These are phyloP conservation scores for Hepatocystis sp. DNA, from an alignment of 169 alveolate species.

Conservation along the genomic window DNA sequence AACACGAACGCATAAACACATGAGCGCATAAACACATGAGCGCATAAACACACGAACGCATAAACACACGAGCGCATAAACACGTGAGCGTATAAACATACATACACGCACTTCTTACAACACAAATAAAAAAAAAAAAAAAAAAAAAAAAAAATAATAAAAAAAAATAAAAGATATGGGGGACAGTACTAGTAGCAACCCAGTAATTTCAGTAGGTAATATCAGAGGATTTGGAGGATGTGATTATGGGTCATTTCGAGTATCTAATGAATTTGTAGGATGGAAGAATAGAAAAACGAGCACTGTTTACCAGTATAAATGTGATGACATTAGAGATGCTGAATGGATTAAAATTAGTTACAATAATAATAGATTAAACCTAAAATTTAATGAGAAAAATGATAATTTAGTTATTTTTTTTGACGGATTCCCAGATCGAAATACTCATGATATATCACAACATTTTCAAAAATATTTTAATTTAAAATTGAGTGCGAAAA, in stretches of 20 bases:
- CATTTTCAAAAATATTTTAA: slow-evolving; percentile 89
- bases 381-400: slow-evolving; percentile 48
- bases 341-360: slow-evolving; percentile 87
- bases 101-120: too few species aligned
- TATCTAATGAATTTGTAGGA: slow-evolving; percentile 92
- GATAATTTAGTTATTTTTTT: slow-evolving; percentile 47
- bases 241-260: slow-evolving; percentile 90
- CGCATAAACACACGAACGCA: too few species aligned
- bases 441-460: slow-evolving; percentile 84
- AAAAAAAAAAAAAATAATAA: too few species aligned
- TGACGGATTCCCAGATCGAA: slow-evolving; percentile 75
- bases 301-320: slow-evolving; percentile 90
- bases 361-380: slow-evolving; percentile 72
- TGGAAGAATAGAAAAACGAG: slow-evolving; percentile 94
- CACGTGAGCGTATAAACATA: too few species aligned
- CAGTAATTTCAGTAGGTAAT: slow-evolving; percentile 62
- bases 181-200: slow-evolving; percentile 10
- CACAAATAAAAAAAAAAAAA: too few species aligned
- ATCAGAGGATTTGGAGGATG: slow-evolving; percentile 62
- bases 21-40: too few species aligned
- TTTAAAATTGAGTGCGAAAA: slow-evolving; percentile 75
- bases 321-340: slow-evolving; percentile 85
- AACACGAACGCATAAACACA: too few species aligned
- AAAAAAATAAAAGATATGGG: slow-evolving; percentile 30
- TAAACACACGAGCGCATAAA: too few species aligned